A percentile compares a stretch with the other conserved stretches of the same genome.
phyloP scores from a whole-genome alignment of 495 filamentous ascomycete species.

The Lineolata rhizophorae region DNA sequence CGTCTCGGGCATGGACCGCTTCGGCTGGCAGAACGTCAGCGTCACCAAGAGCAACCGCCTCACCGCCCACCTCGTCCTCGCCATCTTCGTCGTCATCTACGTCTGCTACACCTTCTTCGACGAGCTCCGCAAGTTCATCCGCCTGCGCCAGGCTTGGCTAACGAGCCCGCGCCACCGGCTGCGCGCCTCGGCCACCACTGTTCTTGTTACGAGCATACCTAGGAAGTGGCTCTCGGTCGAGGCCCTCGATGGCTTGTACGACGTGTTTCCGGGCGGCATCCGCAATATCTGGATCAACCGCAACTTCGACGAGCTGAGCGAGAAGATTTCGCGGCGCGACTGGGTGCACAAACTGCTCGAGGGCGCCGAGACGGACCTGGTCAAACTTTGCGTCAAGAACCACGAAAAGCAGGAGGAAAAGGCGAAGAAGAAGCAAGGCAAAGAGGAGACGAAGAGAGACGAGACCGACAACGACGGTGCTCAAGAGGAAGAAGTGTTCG shows the following conservation, averaged over 20 bases:
- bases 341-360: slow-evolving; percentile 53
- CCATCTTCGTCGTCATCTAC: slow-evolving; percentile 57
- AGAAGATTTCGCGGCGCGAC: slow-evolving; percentile 64
- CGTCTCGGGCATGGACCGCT: slow-evolving; percentile 27
- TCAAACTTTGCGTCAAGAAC: slow-evolving; percentile 53
- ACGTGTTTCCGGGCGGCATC: slow-evolving; percentile 90
- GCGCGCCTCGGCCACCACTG: slow-evolving; percentile 88
- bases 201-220: slow-evolving; percentile 78
- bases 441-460: slow-evolving; percentile 19
- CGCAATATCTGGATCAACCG: slow-evolving; percentile 94
- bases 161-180: slow-evolving; percentile 91
- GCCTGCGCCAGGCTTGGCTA: slow-evolving; percentile 78
- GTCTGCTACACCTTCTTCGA: slow-evolving; percentile 75
- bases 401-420: slow-evolving; percentile 42
- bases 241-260: slow-evolving; percentile 65
- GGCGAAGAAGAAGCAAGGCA: slow-evolving; percentile 40
- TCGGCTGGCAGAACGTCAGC: slow-evolving; percentile 67
- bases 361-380: slow-evolving; percentile 62
- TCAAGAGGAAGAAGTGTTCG: slow-evolving; percentile 29
- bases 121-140: slow-evolving; percentile 79
- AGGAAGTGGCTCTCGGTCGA: slow-evolving; percentile 68
- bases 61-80: slow-evolving; percentile 76
- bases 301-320: slow-evolving; percentile 66
- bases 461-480: slow-evolving; percentile 26
- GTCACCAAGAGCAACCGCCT: slow-evolving; percentile 42